Base-by-base conservation (phyloP, 1,139 yeast species). In the Lodderomyces beijingensis region DNA sequence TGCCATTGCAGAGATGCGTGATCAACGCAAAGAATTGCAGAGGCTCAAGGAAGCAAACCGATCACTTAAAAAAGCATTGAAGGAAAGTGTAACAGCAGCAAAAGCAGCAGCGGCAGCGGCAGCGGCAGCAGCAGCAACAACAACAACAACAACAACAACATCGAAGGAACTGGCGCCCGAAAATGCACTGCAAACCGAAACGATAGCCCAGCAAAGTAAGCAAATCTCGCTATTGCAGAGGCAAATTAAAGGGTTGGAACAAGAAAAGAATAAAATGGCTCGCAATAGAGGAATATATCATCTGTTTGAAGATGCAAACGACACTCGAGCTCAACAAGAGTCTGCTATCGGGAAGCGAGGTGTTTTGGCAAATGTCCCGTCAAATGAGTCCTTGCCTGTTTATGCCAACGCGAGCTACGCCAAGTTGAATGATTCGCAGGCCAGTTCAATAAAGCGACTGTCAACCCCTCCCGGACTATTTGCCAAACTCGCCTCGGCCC, bases 1-100 rank as follows among this genome's bases (percentile, higher is more conserved):
- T 34, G 65, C 65, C 1, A 47, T 62, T n/a, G 41, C 57, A 24
- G 65, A 62, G 33, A 47, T 60, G 0, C 47, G 50, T 19, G 54
- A 50, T 20, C 41, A 63, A 32, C 34, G 46, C 5, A 47, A 47
- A 25, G 47, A 50, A 12, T 36, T 65, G 12, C 42, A 47, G 16
- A 25, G 23, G 3, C 37, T 65, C 19, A 56, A 50, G 38, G 44
- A 37, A n/a, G 61, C 59, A 23, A 55, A 59, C 33, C 40, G 42
- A 21, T 42, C 44, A 24, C 39, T 57, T 4, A 26, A 16, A 5
- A 15, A 16, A 25, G 15, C 27, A 7, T 19, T 19, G 21, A 19
- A 19, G 10, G 21, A 19, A 19, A 40, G 49, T 54, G 15, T 46
- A 45, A 17, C 59, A 36, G 17, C 24, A 26, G 2, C 31, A 30